Base-by-base conservation (phyloP, 2,329 filamentous ascomycete genomes). In the Neocatenulostroma microsporum region DNA sequence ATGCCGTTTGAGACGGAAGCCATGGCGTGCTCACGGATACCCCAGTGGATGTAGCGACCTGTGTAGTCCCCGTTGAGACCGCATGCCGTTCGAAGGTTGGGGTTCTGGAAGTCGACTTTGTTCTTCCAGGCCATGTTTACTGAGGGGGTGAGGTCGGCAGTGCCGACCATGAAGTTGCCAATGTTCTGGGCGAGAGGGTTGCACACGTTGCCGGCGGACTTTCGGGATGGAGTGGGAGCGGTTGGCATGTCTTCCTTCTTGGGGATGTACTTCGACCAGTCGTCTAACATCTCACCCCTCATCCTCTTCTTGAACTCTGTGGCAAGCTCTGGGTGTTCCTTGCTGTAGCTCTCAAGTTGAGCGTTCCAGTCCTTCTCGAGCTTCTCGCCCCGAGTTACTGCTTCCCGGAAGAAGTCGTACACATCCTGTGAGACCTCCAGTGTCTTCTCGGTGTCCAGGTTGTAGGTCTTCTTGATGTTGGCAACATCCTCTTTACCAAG, bases 1-100 rank as follows among this genome's bases (percentile, higher is more conserved):
- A 61, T 48, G 13, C 58, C 58, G 36, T 61, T 61, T 12, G 57
- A 66, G 19, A 75, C 70, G 20, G 68, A 57, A 3, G 64, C 65
- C 76, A 80, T 79, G 36, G 73, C 74, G 48, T 78, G 74, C 45
- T 78, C 74, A 3, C 74, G 68, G 34, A 78, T 69, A 23, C 74
- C 74, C 50, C 66, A 78, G 53, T 74, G 74, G 43, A 78, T 61
- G 41, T 67, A 67, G 6, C 65, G 61, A 14, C 64, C 65, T 3
- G 53, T 49, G 45, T 70, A 71, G 53, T 70, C 58, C 23, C 75
- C 77, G 42, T 71, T 72, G 46, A 72, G 52, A 72, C 71, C 70
- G 41, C 67, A 54, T 2, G 53, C 45, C 13, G 55, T 53, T 9
- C 44, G 41, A 13, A 57, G 48, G 21, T 55, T 46, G 9, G 57